Conservation (phyloP, 305 asterid genomes). For the Fraxinus latifolia region DNA sequence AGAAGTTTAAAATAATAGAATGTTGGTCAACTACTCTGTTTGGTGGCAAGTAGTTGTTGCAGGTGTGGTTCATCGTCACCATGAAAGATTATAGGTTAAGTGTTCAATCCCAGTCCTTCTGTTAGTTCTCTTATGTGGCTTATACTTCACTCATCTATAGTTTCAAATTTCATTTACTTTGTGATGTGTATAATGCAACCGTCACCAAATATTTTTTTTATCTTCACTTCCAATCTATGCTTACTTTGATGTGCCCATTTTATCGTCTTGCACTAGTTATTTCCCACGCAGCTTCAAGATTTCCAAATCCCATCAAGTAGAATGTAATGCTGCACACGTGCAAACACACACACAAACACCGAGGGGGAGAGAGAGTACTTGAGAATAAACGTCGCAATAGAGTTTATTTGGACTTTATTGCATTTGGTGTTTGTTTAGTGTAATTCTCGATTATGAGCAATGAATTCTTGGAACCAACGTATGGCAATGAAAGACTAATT, state of each 20-base stretch:
- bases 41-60: constrained; percentile 48
- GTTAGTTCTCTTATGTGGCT: constrained; percentile 5
- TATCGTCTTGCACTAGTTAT: constrained; percentile 29
- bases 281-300: constrained; percentile 30
- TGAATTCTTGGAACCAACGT: neutral
- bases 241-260: constrained; percentile 38
- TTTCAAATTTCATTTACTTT: constrained; percentile 8
- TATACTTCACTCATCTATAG: constrained; percentile 17
- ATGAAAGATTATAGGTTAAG: constrained; percentile 15
- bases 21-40: constrained; percentile 25
- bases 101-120: neutral
- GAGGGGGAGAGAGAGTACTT: neutral
- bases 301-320: neutral
- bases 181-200: constrained; percentile 20
- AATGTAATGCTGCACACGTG: constrained; percentile 1
- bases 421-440: neutral
- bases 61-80: constrained; percentile 31
- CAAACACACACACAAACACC: neutral
- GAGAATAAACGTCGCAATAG: neutral
- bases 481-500: neutral
- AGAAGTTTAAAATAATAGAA: constrained; percentile 1
- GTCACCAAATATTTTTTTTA: constrained; percentile 39
- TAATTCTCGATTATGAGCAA: constrained; percentile 15
- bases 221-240: constrained; percentile 48
- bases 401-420: constrained; percentile 2